These are phyloP conservation scores for Aspergillus affinis DNA, from an alignment of 495 filamentous ascomycete genomes.

Conservation along the genomic window DNA sequence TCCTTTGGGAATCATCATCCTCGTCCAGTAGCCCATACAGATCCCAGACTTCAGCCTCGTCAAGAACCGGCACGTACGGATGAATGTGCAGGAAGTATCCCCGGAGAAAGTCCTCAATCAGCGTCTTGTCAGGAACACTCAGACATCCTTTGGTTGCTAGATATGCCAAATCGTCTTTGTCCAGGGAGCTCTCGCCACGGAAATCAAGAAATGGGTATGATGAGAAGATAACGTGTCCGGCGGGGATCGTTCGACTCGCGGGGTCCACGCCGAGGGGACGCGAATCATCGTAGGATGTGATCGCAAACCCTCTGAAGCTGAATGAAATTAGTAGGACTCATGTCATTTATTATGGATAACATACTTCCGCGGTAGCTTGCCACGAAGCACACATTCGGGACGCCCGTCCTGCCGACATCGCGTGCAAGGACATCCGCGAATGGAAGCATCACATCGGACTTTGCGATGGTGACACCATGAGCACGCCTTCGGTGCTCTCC, in stretches of 20 bases:
- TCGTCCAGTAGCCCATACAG: constrained; percentile 24
- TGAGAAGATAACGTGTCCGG: constrained; percentile 20
- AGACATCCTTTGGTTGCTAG: constrained; percentile 45
- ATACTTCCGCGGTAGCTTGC: constrained; percentile 28
- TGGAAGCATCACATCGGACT: constrained; percentile 52
- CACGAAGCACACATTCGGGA: constrained; percentile 37
- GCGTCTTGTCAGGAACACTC: constrained; percentile 35
- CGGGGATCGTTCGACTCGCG: not conserved
- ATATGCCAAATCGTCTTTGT: constrained; percentile 44
- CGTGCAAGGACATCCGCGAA: constrained; percentile 48
- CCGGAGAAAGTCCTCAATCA: constrained; percentile 44
- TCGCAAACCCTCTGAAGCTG: not conserved
- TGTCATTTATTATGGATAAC: constrained; percentile 25
- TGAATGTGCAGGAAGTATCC: constrained; percentile 51
- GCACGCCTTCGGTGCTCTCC: constrained; percentile 46
- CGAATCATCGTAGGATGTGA: not conserved
- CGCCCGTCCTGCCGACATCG: constrained; percentile 47
- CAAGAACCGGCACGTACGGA: constrained; percentile 44
- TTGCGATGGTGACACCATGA: constrained; percentile 52
- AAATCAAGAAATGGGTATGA: constrained; percentile 41
- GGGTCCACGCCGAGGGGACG: not conserved
- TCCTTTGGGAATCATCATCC: constrained; percentile 18
- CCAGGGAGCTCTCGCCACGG: constrained; percentile 33
- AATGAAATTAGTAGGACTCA: not conserved
- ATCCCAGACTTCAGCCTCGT: constrained; percentile 51